Base-by-base conservation (phyloP, 2,329 filamentous ascomycete genomes). In the Cordyceps militaris region DNA sequence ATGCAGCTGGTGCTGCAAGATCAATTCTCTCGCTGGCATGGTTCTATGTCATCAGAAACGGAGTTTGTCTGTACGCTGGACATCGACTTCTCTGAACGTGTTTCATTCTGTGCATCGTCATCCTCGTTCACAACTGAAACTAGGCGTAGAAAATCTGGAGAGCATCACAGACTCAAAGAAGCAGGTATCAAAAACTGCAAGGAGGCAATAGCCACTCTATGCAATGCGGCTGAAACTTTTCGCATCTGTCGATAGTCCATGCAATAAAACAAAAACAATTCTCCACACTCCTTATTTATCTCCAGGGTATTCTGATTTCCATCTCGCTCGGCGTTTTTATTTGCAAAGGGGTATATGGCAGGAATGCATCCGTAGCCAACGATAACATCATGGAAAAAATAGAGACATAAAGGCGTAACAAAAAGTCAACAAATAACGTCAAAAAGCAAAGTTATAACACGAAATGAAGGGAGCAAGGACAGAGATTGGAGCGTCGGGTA, bases 401-500 rank as follows among this genome's bases (percentile, higher is more conserved):
- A 59, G 43, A 60, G 21, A 58, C 26, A 40, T 34, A n/a, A 50
- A 47, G 23, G 32, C 57, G 52, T 55, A 57, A 57, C 32, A 51
- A 57, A 32, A 56, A 51, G 47, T 13, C 26, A 32, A 42, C 55
- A 23, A 42, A 53, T 13, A 49, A 21, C 24, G 55, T 24, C 24
- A 51, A 61, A 60, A 59, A 16, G 9, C 24, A 26, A 40, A 34
- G n/a, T 21, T 9, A n/a, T 7, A 42, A 42, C 38, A 21, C n/a
- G 49, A 36, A 48, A 48, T 21, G 42, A 62, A 60, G 59, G 44
- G 50, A 56, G 59, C 52, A 61, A 56, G 57, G 66, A 68, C 70
- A 66, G 65, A 66, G 70, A 70, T 61, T 72, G 69, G 73, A 74
- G 74, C 78, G 73, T 74, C 72, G 79, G 76, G 74, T 73, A 73